Evolutionary conservation across 176 grass and related monocot species (phyloP), one percentile per base, ranked within the genome.

Genomic region (Phragmites australis): DNA sequence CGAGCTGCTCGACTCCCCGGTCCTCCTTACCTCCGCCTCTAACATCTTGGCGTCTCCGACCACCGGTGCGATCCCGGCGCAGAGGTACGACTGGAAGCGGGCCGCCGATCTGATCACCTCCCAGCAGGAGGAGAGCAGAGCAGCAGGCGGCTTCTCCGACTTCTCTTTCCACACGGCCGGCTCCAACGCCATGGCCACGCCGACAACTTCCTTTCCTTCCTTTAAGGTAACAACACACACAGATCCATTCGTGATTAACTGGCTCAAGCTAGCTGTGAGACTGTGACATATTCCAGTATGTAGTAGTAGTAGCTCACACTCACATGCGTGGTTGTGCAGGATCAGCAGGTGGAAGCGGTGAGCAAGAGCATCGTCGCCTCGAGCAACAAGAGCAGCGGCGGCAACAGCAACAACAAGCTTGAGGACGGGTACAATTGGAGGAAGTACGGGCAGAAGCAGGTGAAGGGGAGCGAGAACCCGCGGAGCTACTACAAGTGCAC

Each of bases 401-500:
- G 4, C 30, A 23, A 19, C 70, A 30, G 48, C 15, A 88, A 72
- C 51, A 93, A 70, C 3, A 66, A 88, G 78, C 78, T 89, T 4
- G 91, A 97, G 56, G 91, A 97, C 29, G 94, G 91, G 0, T 97
- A 94, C 82, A 97, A 97, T 61, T 97, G 94, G 94, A 89, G 94
- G 53, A 97, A 97, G 86, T 97, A 97, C 62, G 94, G 94, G 27
- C 94, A 97, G 83, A 97, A 97, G 79, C 91, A 94, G 85, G 94
- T 97, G 39, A 97, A 97, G 56, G 94, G 94, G 19, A 94, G 94
- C 85, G 91, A 94, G 85, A 90, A 94, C 75, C 94, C 94, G n/a
- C 78, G 94, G 21, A 97, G 92, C 88, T 97, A 97, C 77, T 97
- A 94, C 89, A 97, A 97, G 90, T 97, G 94, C 82, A 92, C 94